A percentile compares a stretch with the other conserved stretches of the same genome.
Conservation (phyloP, 1,284 basidiomycete species). For the Naganishia liquefaciens region DNA sequence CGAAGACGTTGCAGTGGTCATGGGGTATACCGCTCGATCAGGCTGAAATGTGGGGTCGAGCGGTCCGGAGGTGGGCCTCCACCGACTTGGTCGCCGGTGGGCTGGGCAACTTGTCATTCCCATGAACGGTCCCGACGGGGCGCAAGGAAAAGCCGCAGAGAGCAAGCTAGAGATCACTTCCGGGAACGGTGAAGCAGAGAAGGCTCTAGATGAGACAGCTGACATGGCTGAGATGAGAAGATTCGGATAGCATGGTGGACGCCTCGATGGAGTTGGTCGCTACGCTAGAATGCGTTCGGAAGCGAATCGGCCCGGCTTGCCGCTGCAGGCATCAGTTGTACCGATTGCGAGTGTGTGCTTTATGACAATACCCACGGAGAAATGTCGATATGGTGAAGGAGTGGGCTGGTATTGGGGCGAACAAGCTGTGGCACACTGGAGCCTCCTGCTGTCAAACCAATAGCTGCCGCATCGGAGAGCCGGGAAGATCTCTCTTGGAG, state of each 20-base stretch:
- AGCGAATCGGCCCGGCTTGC: background rate
- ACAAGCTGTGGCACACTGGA: no score
- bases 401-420: no score
- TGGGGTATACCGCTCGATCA: background rate
- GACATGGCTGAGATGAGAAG: background rate
- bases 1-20: background rate
- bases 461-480: no score
- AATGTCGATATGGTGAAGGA: background rate
- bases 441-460: no score
- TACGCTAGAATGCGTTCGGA: background rate
- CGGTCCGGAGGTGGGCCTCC: slow-evolving; percentile 11
- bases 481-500: no score
- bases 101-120: no score
- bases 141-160: background rate
- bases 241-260: background rate
- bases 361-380: no score
- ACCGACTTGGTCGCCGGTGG: background rate
- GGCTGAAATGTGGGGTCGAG: slow-evolving; percentile 16
- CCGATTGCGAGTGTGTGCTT: background rate
- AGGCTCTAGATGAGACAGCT: background rate
- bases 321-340: background rate
- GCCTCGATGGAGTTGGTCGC: background rate
- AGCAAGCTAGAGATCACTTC: background rate
- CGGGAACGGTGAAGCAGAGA: background rate
- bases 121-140: no score